These are phyloP conservation scores for Fimicolochytrium jonesii DNA, from an alignment of 192 early-diverging fungal genomes.

Conservation along the genomic window DNA sequence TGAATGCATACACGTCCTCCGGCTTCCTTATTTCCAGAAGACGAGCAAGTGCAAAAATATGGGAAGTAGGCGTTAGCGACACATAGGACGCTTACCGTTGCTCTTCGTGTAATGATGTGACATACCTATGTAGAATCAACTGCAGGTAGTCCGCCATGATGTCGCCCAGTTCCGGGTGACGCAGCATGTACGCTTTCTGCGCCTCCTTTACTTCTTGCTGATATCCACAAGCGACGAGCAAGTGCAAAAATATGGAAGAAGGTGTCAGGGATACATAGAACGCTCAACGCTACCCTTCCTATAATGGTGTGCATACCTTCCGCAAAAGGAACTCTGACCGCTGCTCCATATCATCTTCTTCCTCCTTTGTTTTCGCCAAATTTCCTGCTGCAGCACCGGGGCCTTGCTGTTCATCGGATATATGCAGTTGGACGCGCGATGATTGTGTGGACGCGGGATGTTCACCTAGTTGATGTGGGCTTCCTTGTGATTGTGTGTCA, in stretches of 20 bases:
- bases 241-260: not conserved
- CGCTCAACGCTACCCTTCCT: too few species aligned
- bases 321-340: slow-evolving; percentile 37
- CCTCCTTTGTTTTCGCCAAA: too few species aligned
- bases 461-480: too few species aligned
- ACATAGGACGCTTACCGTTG: too few species aligned
- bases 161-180: slow-evolving; percentile 40
- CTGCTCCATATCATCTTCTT: slow-evolving; percentile 43
- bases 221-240: not conserved
- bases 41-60: not conserved
- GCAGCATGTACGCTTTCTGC: slow-evolving; percentile 26
- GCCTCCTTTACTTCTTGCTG: slow-evolving; percentile 29
- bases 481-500: too few species aligned
- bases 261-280: not conserved
- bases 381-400: too few species aligned
- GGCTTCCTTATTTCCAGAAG: slow-evolving; percentile 24
- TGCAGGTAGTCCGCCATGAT: slow-evolving; percentile 49
- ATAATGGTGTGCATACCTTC: slow-evolving; percentile 18
- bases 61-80: not conserved
- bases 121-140: slow-evolving; percentile 35
- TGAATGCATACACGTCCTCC: slow-evolving; percentile 44
- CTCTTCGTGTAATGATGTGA: not conserved
- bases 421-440: too few species aligned
- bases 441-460: too few species aligned
- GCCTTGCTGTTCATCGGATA: too few species aligned